These are phyloP conservation scores for Saccharomycopsis amapae DNA, from an alignment of 805 yeast genomes.

Conservation along the genomic window DNA sequence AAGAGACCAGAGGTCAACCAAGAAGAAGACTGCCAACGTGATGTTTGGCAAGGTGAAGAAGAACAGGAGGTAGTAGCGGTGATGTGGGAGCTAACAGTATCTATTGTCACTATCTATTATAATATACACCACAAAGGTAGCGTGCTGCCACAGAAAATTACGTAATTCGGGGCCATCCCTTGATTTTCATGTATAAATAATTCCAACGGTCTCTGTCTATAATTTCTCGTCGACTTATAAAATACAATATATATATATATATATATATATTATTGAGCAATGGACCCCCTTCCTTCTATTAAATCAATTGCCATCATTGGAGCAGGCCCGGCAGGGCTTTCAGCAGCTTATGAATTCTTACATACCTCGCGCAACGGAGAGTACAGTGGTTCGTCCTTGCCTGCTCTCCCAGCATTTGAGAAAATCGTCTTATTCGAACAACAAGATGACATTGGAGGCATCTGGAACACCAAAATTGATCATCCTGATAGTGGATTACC, in stretches of 20 bases:
- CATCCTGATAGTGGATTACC: conserved; percentile 24
- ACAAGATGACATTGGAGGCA: conserved; percentile 31
- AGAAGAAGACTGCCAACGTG: conserved; percentile 10
- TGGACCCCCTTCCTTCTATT: conserved; percentile 17
- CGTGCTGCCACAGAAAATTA: too few species aligned
- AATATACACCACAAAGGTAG: too few species aligned
- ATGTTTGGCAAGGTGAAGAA: conserved; percentile 5
- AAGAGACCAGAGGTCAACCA: conserved; percentile 3
- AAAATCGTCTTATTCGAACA: conserved; percentile 33
- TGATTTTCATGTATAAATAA: too few species aligned
- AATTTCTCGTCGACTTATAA: too few species aligned
- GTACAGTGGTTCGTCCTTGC: conserved; percentile 22
- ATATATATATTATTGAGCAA: not conserved
- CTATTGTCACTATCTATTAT: too few species aligned
- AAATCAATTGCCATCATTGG: conserved; percentile 29
- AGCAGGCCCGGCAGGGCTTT: conserved; percentile 30
- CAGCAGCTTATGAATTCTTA: conserved; percentile 27
- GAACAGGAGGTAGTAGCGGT: conserved; percentile 1
- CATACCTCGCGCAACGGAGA: conserved; percentile 27
- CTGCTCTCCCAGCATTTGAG: conserved; percentile 25
- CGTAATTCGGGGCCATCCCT: too few species aligned
- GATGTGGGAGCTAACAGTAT: too few species aligned
- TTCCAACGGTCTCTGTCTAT: too few species aligned
- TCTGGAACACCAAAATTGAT: conserved; percentile 30
- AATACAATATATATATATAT: too few species aligned